Conservation (phyloP, 371 early-diverging fungal genomes). For the Mucor sp. region DNA sequence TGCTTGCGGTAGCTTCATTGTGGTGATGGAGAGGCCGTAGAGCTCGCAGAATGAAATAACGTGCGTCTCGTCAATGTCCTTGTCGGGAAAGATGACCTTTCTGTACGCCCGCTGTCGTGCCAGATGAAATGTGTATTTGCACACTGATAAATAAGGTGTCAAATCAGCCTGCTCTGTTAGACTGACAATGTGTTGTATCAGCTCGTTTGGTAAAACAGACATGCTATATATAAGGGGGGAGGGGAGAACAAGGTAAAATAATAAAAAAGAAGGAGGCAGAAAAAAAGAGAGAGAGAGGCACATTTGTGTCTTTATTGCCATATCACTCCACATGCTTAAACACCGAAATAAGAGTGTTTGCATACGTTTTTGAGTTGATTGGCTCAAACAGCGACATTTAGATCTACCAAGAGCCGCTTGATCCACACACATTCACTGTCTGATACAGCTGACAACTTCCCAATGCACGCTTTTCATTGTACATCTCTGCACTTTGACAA, state of each 20-base stretch:
- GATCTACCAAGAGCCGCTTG: too few relatives aligned
- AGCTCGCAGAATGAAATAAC: conserved; percentile 38
- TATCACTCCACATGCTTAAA: not conserved
- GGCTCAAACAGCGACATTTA: not conserved
- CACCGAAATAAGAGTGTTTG: not conserved
- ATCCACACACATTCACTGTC: too few relatives aligned
- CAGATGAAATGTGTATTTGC: conserved; percentile 30
- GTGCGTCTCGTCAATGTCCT: conserved; percentile 2
- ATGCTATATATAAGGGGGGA: not conserved
- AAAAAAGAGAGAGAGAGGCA: not conserved
- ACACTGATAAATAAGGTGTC: conserved; percentile 10
- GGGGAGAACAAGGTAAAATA: not conserved
- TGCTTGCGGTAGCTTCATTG: conserved; percentile 41
- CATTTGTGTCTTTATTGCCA: not conserved
- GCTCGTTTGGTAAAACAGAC: conserved; percentile 14
- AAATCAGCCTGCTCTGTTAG: conserved; percentile 11
- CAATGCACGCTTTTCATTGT: too few relatives aligned
- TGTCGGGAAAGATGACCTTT: conserved; percentile 46
- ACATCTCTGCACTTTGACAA: too few relatives aligned
- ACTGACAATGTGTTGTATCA: conserved; percentile 11
- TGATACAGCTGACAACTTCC: too few relatives aligned
- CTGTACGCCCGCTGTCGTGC: conserved; percentile 37
- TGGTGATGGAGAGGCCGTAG: conserved; percentile 36
- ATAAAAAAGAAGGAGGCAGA: not conserved
- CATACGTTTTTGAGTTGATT: conserved; percentile 1